Evolutionary conservation across 1,284 basidiomycete genomes (phyloP).

Genomic region (Stygiomarasmius scandens): DNA sequence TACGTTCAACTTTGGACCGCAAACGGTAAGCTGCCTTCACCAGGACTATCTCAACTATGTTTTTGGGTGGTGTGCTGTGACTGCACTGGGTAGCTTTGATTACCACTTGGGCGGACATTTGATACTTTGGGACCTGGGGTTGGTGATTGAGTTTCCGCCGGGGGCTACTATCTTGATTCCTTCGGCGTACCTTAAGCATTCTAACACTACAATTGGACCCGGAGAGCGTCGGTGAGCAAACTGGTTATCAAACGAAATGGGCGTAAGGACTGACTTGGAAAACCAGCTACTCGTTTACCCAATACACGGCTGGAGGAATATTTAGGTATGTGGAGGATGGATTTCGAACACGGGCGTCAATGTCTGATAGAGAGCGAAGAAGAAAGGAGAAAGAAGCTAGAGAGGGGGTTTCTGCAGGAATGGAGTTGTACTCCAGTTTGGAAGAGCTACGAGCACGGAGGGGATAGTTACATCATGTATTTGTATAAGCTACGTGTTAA

Average conservation of each 20-base stretch:
- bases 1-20: constrained; percentile 2
- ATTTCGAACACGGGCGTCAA: not conserved
- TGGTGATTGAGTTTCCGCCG: constrained; percentile 9
- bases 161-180: constrained; percentile 28
- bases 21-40: not conserved
- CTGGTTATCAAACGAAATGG: too few species aligned
- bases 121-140: not conserved
- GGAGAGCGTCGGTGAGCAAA: not conserved
- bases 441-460: not conserved
- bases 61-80: constrained; percentile 7
- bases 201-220: not conserved
- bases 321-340: not conserved
- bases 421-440: not conserved
- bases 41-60: not conserved
- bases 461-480: too few species aligned
- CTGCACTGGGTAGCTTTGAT: constrained; percentile 1
- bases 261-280: too few species aligned
- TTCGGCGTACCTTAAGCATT: constrained; percentile 21
- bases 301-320: not conserved
- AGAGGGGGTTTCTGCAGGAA: not conserved
- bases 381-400: not conserved
- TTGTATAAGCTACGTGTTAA: too few species aligned
- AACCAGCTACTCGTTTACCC: not conserved
- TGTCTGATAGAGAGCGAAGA: not conserved
- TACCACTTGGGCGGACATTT: not conserved